A percentile compares a stretch with the other conserved stretches of the same genome.
phyloP scores from a whole-genome alignment of 139 green algal species.

The Astrephomene gubernaculifera region DNA sequence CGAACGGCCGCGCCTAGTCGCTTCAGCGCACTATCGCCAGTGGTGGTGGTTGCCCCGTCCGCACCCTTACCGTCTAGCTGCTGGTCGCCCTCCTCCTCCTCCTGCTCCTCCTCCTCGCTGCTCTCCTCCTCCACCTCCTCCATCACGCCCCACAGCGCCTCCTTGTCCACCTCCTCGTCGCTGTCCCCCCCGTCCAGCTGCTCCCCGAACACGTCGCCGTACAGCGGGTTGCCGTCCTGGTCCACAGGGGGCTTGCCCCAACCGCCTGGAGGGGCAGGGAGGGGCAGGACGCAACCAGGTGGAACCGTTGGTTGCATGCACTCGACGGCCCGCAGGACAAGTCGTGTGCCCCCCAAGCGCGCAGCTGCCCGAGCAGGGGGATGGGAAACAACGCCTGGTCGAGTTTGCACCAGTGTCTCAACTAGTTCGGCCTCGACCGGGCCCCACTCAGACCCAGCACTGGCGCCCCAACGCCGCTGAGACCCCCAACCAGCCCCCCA shows the following conservation, averaged over 20 bases:
- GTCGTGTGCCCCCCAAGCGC: not conserved
- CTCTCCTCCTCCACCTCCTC: constrained; percentile 73
- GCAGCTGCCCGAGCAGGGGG: no score
- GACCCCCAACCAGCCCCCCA: not conserved
- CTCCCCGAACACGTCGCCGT: constrained; percentile 97
- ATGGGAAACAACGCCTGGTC: not conserved
- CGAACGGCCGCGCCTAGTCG: no score
- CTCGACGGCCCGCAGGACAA: not conserved
- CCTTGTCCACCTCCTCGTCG: constrained; percentile 79
- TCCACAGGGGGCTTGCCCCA: constrained; percentile 99
- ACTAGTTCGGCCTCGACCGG: not conserved
- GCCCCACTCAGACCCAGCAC: not conserved
- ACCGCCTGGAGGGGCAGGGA: constrained; percentile 81
- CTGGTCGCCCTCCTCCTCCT: constrained; percentile 68
- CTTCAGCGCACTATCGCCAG: no score
- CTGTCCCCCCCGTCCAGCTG: constrained; percentile 65
- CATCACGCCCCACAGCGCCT: constrained; percentile 81
- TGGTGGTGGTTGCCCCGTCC: not conserved
- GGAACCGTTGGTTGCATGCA: not conserved
- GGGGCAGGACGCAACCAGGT: not conserved
- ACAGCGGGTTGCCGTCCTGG: constrained; percentile 90
- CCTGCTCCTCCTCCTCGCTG: constrained; percentile 63
- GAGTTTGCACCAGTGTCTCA: not conserved
- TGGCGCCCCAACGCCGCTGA: no score
- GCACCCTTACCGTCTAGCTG: constrained; percentile 56